Evolutionary conservation across 2,329 filamentous ascomycete species (phyloP).

Genomic region (Bipolaris sorokiniana): DNA sequence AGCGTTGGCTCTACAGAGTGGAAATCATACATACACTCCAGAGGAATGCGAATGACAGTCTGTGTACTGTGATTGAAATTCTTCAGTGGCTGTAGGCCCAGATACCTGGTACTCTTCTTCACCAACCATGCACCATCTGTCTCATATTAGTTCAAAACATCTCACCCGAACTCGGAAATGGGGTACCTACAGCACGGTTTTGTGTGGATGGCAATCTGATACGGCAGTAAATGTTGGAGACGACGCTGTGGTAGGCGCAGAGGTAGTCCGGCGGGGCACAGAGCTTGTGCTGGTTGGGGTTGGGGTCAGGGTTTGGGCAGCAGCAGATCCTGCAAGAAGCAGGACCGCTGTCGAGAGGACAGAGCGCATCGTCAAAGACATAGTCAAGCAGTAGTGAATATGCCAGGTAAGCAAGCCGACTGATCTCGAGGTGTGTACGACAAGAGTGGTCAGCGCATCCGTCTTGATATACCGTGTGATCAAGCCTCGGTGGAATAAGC

Average conservation of each 20-base stretch:
- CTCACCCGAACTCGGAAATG: background rate
- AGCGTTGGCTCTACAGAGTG: background rate
- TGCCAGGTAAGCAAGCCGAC: conserved; percentile 1
- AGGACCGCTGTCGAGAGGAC: conserved; percentile 6
- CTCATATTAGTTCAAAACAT: conserved; percentile 16
- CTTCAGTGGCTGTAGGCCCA: conserved; percentile 62
- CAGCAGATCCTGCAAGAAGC: conserved; percentile 15
- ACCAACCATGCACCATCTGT: conserved; percentile 54
- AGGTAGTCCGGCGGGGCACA: background rate
- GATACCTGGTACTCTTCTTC: conserved; percentile 53
- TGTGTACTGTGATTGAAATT: conserved; percentile 66
- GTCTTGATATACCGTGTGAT: conserved; percentile 27
- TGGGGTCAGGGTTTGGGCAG: conserved; percentile 25
- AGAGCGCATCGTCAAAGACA: conserved; percentile 18
- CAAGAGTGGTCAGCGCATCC: conserved; percentile 13
- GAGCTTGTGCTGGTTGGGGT: conserved; percentile 14
- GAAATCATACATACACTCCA: conserved; percentile 57
- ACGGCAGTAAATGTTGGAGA: conserved; percentile 52
- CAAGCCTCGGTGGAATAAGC: conserved; percentile 8
- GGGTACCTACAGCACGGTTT: conserved; percentile 50
- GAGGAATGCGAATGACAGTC: conserved; percentile 68
- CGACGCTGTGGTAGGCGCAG: conserved; percentile 9
- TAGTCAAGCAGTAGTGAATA: conserved; percentile 10
- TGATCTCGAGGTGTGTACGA: background rate
- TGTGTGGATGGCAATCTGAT: conserved; percentile 61